A percentile compares a stretch with the other conserved stretches of the same genome.
Conservation (phyloP, 192 early-diverging fungal species). For the Coemansia aciculifera region DNA sequence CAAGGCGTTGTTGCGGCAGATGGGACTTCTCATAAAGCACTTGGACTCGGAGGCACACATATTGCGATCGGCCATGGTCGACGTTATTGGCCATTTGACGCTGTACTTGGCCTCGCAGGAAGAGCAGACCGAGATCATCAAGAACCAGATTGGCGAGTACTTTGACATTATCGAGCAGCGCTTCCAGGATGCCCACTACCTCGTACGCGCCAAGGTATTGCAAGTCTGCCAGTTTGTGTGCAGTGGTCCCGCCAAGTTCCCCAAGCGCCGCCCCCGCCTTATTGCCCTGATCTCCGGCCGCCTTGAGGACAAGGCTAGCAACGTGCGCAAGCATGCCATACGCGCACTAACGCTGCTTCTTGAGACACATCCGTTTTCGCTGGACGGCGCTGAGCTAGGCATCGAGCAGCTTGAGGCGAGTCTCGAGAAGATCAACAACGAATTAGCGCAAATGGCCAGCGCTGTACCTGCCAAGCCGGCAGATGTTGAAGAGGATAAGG, state of each 20-base stretch:
- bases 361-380: conserved; percentile 84
- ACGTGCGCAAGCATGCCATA: conserved; percentile 88
- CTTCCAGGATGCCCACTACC: conserved; percentile 86
- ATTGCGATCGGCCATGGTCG: conserved; percentile 83
- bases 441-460: conserved; percentile 65
- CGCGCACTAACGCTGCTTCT: conserved; percentile 80
- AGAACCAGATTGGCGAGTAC: conserved; percentile 76
- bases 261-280: conserved; percentile 70
- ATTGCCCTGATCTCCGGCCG: conserved; percentile 71
- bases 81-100: conserved; percentile 86
- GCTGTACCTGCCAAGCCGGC: conserved; percentile 27
- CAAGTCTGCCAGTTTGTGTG: conserved; percentile 80
- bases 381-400: conserved; percentile 81
- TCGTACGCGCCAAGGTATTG: conserved; percentile 83
- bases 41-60: conserved; percentile 91
- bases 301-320: conserved; percentile 87
- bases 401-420: conserved; percentile 68
- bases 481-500: conserved; percentile 31
- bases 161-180: conserved; percentile 92
- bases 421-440: conserved; percentile 62
- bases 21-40: conserved; percentile 80
- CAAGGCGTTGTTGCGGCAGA: conserved; percentile 82
- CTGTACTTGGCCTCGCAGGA: conserved; percentile 68
- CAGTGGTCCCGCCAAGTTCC: conserved; percentile 74
- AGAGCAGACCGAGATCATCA: conserved; percentile 67